Evolutionary conservation across 148 eudicot genomes (phyloP), one percentile per base, ranked within the genome.

Genomic region (Amaranthus hypochondriacus): DNA sequence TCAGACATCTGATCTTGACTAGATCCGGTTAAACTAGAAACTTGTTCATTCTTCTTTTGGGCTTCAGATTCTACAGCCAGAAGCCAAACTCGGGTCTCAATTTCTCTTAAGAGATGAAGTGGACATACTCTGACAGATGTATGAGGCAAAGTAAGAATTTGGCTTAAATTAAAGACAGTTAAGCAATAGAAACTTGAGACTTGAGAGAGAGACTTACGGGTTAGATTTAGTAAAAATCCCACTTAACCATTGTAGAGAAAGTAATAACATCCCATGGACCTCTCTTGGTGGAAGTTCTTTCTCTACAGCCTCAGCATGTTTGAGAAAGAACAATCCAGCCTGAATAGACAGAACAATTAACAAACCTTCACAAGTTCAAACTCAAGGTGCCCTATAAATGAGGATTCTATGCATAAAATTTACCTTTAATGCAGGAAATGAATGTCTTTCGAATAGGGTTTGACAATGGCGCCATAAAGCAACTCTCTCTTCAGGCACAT

Each of bases 391-490:
- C 28, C 61, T 2, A 62, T 42, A 7, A 3, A 21, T 7, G 47
- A 47, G 14, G 64, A 58, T 53, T 59, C 52, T 6, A 58, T 46
- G 46, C 62, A 46, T 46, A 51, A 75, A 80, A 57, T 14, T 18
- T 74, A 92, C 98, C 98, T 91, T 96, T 69, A 89, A 76, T 64
- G 93, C 88, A 75, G 98, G 97, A 81, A 89, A 94, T 51, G 96
- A 81, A 83, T 89, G 79, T 87, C 89, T 82, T 54, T 86, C 77
- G 77, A 94, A 94, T 66, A 94, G 86, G 74, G 87, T 87, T 80
- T 94, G 98, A 78, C 98, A 94, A 80, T 94, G 98, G 70, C 88
- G 91, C 98, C 98, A 94, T 76, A 94, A 81, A 83, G 98, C 95
- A 75, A 81, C 87, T 73, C 98, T 83, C 87, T 94, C 98, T 85